Percentiles rank a stretch among this genome's conserved stretches.
These are phyloP conservation scores for Agaricus sinodeliciosus DNA, from an alignment of 768 basidiomycete genomes.

Conservation along the genomic window DNA sequence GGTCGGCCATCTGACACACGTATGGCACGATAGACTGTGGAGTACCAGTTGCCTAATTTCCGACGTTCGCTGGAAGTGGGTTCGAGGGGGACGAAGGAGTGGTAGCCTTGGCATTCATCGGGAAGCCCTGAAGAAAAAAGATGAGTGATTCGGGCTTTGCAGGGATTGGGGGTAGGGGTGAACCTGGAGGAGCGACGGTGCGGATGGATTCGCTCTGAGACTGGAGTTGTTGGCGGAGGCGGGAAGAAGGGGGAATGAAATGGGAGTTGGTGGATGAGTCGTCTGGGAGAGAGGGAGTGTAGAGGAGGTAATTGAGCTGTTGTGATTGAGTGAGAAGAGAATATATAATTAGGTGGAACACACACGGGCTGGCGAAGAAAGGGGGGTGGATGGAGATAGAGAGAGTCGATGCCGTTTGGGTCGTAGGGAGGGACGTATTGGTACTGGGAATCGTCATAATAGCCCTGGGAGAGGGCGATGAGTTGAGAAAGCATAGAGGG, in stretches of 20 bases:
- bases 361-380: slow-evolving; percentile 68
- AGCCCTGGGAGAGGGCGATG: slow-evolving; percentile 19
- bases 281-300: slow-evolving; percentile 63
- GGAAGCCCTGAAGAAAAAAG: slow-evolving; percentile 49
- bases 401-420: slow-evolving; percentile 18
- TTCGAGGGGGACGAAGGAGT: slow-evolving; percentile 80
- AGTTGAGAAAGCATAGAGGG: neutral
- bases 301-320: slow-evolving; percentile 91
- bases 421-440: slow-evolving; percentile 16
- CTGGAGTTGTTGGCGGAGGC: slow-evolving; percentile 38
- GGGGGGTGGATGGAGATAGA: slow-evolving; percentile 33
- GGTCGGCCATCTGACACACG: slow-evolving; percentile 69
- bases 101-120: slow-evolving; percentile 86
- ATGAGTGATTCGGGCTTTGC: slow-evolving; percentile 20
- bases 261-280: slow-evolving; percentile 43
- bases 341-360: neutral
- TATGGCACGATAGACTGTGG: slow-evolving; percentile 73
- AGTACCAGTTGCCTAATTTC: slow-evolving; percentile 81
- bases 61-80: slow-evolving; percentile 48
- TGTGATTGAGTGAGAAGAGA: neutral
- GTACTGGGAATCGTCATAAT: slow-evolving; percentile 25
- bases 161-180: neutral
- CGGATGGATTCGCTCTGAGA: slow-evolving; percentile 64
- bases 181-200: slow-evolving; percentile 33
- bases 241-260: slow-evolving; percentile 54